Evolutionary conservation across 352 stramenopile species (phyloP).

Genomic region (Globisporangium spinosum): DNA sequence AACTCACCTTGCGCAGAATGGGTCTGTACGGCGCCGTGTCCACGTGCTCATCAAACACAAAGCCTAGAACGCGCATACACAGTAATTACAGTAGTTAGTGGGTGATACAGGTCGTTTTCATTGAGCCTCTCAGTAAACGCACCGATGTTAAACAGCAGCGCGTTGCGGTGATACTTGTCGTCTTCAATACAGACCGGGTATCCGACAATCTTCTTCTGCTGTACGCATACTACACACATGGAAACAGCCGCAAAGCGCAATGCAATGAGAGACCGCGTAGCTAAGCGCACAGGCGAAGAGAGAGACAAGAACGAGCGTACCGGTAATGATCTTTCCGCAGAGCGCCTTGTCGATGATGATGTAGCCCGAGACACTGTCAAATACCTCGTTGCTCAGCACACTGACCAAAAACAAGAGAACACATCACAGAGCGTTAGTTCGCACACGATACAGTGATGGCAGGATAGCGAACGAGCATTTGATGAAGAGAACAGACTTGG

Average conservation of each 20-base stretch:
- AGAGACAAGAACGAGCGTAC: conserved; percentile 16
- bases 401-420: conserved; percentile 25
- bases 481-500: conserved; percentile 40
- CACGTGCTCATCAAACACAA: conserved; percentile 79
- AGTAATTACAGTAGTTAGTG: no score
- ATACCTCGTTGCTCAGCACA: conserved; percentile 77
- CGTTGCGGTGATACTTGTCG: conserved; percentile 89
- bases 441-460: not conserved
- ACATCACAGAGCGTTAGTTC: not conserved
- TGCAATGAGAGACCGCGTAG: not conserved
- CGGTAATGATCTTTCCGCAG: conserved; percentile 85
- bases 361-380: conserved; percentile 84
- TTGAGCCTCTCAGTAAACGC: not conserved
- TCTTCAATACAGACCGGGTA: conserved; percentile 88
- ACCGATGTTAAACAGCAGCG: conserved; percentile 88
- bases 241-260: not conserved
- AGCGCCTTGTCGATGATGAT: conserved; percentile 89
- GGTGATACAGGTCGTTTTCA: no score
- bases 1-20: conserved; percentile 68
- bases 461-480: not conserved
- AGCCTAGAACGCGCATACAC: conserved; percentile 26
- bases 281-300: not conserved
- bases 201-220: conserved; percentile 82
- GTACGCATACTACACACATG: conserved; percentile 45
- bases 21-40: conserved; percentile 76